Evolutionary conservation across 331 rosid genomes (phyloP), one percentile per base, ranked within the genome.

Genomic region (Cydonia oblonga): DNA sequence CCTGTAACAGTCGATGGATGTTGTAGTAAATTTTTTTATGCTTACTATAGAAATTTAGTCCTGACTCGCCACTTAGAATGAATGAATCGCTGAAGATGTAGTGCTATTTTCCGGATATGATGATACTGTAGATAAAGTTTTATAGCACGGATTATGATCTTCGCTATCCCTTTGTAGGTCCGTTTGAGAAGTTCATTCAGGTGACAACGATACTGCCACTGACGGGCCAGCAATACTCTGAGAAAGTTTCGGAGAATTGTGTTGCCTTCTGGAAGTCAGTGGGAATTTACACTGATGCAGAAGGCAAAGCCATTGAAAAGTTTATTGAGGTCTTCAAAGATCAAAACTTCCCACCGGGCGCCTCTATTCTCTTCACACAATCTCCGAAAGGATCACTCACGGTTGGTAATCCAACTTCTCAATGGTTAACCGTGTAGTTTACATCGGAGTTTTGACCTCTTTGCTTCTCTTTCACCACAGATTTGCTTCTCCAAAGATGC

Each of bases 161-260:
- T 26, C 7, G 7, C 12, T 11, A 26, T 71, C 22, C 12, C 7
- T 74, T 16, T 32, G 24, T 69, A 92, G 96, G 93, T 13, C 87
- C 91, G 0, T 92, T 81, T 70, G 96, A 92, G 86, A 92, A 86
- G 68, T 67, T 90, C n/a, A 87, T 81, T 6, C 66, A 81, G 38
- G 85, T 86, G 12, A 76, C 90, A 2, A 80, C 78, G 78, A 64
- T 90, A 51, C 61, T 75, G 73, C 85, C 87, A 0, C 33, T 93
- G 22, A 59, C 84, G 3, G 98, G 97, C 54, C 49, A 46, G 14
- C 87, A 87, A 68, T 93, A 86, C 58, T 84, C 82, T 0, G 82
- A 80, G 79, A 93, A 85, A 75, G 93, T 90, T 1, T 53, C 96
- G 1, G 88, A 93, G 71, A 93, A 87, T 24, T 90, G 92, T 13